Evolutionary conservation across 1,284 basidiomycete genomes (phyloP).

Genomic region (Leccinum pachyderme): DNA sequence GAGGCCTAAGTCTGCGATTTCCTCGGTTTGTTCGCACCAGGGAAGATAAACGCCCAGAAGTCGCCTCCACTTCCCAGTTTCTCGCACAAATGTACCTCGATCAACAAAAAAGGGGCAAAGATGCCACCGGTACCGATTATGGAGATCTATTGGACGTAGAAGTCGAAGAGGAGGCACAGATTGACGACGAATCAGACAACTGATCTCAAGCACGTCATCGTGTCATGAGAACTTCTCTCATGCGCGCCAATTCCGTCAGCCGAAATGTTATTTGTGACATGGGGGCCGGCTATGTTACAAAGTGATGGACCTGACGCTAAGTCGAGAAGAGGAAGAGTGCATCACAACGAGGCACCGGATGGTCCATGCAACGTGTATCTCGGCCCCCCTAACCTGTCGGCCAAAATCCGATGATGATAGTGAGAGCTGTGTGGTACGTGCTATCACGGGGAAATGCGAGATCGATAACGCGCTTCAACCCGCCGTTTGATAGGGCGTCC

Average conservation of each 20-base stretch:
- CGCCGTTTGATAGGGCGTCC: constrained; percentile 14
- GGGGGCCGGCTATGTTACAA: background rate
- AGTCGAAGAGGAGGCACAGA: constrained; percentile 33
- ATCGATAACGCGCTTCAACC: constrained; percentile 18
- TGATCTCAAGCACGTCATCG: constrained; percentile 3
- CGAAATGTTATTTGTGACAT: background rate
- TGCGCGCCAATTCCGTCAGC: background rate
- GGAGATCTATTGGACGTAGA: constrained; percentile 58
- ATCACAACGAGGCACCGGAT: background rate
- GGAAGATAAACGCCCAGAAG: constrained; percentile 78
- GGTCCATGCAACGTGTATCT: background rate
- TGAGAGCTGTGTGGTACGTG: constrained; percentile 23
- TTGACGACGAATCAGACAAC: constrained; percentile 33
- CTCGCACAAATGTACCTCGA: constrained; percentile 67
- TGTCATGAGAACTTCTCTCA: background rate
- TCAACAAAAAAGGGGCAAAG: constrained; percentile 52
- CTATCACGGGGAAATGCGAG: constrained; percentile 21
- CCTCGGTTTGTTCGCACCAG: constrained; percentile 82
- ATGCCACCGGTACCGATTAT: constrained; percentile 41
- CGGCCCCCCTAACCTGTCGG: background rate
- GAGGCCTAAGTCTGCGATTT: constrained; percentile 85
- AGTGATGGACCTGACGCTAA: background rate
- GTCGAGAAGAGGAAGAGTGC: background rate
- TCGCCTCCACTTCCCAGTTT: constrained; percentile 76
- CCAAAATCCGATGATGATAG: constrained; percentile 21